These are phyloP conservation scores for Phylloporus sp. DNA, from an alignment of 768 basidiomycete species.

Conservation along the genomic window DNA sequence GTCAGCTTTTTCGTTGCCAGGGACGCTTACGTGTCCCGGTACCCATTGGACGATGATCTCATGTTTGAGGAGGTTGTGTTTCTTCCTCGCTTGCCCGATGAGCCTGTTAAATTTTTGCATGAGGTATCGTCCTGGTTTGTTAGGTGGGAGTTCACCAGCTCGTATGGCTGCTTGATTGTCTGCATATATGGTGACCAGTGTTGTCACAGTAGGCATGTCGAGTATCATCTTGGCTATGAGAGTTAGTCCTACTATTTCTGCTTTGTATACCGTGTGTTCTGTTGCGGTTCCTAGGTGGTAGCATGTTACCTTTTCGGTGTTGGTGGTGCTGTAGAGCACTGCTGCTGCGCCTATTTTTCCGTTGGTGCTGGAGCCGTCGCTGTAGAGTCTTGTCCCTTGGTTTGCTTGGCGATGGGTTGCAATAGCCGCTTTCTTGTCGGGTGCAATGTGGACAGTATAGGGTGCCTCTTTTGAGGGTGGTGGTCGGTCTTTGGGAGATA, in stretches of 20 bases:
- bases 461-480: background rate
- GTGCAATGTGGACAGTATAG: background rate
- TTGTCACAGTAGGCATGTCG: background rate
- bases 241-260: background rate
- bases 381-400: too few relatives aligned
- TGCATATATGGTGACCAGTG: background rate
- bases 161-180: background rate
- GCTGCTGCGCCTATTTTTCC: background rate
- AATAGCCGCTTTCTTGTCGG: background rate
- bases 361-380: background rate
- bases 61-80: background rate
- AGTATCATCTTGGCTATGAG: background rate
- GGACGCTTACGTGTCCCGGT: background rate
- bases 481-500: too few relatives aligned
- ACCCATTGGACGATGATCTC: background rate
- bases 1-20: background rate
- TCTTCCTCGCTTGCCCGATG: background rate
- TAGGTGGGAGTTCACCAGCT: background rate
- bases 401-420: too few relatives aligned
- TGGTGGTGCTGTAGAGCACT: background rate
- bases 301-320: too few relatives aligned
- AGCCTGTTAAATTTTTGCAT: too few relatives aligned
- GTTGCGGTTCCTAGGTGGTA: too few relatives aligned
- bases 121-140: background rate
- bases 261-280: too few relatives aligned